phyloP scores from a whole-genome alignment of 2,329 filamentous ascomycete genomes.

The Colletotrichum spinosum region DNA sequence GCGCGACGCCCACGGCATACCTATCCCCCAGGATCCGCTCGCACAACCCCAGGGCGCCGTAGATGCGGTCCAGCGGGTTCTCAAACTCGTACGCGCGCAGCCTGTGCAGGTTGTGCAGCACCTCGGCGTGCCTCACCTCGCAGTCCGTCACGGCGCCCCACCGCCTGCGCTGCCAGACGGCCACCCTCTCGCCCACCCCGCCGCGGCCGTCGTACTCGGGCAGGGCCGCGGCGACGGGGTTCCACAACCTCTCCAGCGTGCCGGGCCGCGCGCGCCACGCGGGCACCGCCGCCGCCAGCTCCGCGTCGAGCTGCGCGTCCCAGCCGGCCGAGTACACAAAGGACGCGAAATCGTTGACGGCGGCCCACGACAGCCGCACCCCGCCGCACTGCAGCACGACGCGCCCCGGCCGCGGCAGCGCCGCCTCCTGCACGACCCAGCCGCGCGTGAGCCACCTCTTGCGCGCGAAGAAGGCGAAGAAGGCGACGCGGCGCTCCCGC shows the following conservation, averaged over 20 bases:
- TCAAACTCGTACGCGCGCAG: conserved; percentile 18
- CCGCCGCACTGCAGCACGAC: conserved; percentile 16
- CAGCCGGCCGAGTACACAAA: conserved; percentile 2
- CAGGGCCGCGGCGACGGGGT: conserved; percentile 1
- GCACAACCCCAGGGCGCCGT: conserved; percentile 20
- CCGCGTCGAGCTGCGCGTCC: not conserved
- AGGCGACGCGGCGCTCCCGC: not conserved
- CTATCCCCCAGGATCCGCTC: conserved; percentile 14
- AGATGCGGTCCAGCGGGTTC: conserved; percentile 14
- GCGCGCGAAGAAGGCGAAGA: conserved; percentile 36
- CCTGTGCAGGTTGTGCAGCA: conserved; percentile 24
- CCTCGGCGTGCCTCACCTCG: conserved; percentile 13
- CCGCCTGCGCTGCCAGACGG: conserved; percentile 12
- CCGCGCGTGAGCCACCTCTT: conserved; percentile 39
- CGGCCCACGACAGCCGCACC: conserved; percentile 14
- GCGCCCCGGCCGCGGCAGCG: conserved; percentile 27
- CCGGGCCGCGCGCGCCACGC: not conserved
- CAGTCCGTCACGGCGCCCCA: conserved; percentile 22
- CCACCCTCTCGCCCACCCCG: not conserved
- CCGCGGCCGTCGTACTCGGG: not conserved
- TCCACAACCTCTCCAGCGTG: conserved; percentile 22
- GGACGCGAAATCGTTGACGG: conserved; percentile 1
- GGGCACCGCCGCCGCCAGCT: not conserved
- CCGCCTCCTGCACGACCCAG: conserved; percentile 41
- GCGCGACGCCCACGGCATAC: not conserved